Percentiles rank a stretch among this genome's conserved stretches.
Evolutionary conservation across 140 eudicot species (phyloP).

Genomic region (Anethum foeniculum): DNA sequence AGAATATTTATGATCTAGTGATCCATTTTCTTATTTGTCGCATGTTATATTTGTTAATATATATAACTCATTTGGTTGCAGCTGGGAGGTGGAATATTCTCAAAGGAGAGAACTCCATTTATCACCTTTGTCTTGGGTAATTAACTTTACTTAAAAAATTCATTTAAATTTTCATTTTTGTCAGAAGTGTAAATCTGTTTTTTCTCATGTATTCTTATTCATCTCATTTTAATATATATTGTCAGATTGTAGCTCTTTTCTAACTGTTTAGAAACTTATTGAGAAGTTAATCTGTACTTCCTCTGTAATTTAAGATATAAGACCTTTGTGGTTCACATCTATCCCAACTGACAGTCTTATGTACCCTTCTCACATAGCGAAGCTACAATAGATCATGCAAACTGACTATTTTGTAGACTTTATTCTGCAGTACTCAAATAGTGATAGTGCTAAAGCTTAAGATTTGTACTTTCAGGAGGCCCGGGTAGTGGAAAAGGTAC

Average conservation of each 20-base stretch:
- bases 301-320: not conserved
- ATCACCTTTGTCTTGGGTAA: constrained; percentile 89
- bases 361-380: not conserved
- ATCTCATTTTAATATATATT: no score
- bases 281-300: not conserved
- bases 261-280: not conserved
- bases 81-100: constrained; percentile 44
- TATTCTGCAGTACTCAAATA: not conserved
- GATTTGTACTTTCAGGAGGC: constrained; percentile 52
- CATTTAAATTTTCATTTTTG: not conserved
- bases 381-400: not conserved
- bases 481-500: constrained; percentile 99
- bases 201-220: not conserved
- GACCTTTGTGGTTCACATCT: not conserved
- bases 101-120: constrained; percentile 38
- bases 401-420: constrained; percentile 6
- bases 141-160: not conserved
- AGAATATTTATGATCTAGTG: not conserved
- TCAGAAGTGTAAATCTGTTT: not conserved
- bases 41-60: constrained; percentile 5
- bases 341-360: not conserved
- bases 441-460: constrained; percentile 15
- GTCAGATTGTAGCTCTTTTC: not conserved
- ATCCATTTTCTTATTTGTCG: not conserved
- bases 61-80: constrained; percentile 30